Evolutionary conservation across 2,329 filamentous ascomycete species (phyloP), one percentile per base, ranked within the genome.

Genomic region (Aspergillus candidus): DNA sequence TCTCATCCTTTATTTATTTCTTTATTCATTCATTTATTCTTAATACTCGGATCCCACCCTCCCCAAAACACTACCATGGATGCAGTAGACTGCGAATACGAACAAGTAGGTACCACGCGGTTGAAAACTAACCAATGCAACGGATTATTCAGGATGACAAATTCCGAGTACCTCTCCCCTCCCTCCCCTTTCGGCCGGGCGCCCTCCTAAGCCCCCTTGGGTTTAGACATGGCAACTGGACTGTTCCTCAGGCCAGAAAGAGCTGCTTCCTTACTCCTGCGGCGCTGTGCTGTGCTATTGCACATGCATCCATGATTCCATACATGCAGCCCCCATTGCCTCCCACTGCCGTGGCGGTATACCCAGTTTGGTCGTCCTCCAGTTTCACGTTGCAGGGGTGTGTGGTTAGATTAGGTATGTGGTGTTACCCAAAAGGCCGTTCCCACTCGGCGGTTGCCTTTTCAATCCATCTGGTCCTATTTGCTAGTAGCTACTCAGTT

Each of bases 221-320:
- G 38, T 35, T 41, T 44, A 49, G 43, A 40, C 46, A 44, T 44
- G 43, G 41, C 41, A 44, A 36, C 42, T 43, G 41, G 46, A 43
- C 48, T 32, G 43, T 43, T 48, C 43, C 43, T 50, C 40, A 36
- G 40, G 34, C 22, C 6, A 8, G 41, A 30, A 44, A 35, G 37
- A 41, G 41, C 42, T 45, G 32, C 45, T 46, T 49, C 48, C 48
- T 49, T 49, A 37, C 43, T 38, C 35, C 46, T 43, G 18, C 22
- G 37, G 11, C 8, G 27, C 22, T 27, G 7, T 27, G 22, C 22
- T 27, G 22, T 27, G 22, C 22, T 8, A 27, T 27, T 10, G 8
- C 22, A 27, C 22, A 27, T 27, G 22, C 22, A 27, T 27, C 22
- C 22, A 27, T 27, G 22, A 27, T 27, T 27, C 22, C 22, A 27